Evolutionary conservation across 2,329 filamentous ascomycete species (phyloP).

Genomic region (Microsporum canis): DNA sequence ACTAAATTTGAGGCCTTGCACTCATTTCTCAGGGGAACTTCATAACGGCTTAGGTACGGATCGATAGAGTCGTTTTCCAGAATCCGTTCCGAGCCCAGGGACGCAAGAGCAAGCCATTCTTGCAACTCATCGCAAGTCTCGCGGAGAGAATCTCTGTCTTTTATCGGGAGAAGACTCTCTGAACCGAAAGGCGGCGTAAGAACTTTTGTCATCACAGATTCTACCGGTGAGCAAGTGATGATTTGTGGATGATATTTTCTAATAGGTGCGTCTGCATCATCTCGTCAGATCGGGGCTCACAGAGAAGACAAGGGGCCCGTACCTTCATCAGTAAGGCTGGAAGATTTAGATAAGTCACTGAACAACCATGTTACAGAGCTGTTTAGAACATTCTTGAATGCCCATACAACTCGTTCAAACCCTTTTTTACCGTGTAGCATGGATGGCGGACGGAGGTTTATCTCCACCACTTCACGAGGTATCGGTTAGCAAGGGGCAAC

Average conservation of each 20-base stretch:
- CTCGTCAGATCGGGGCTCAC: neutral
- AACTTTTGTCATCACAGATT: constrained; percentile 19
- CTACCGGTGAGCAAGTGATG: constrained; percentile 20
- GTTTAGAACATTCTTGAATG: constrained; percentile 64
- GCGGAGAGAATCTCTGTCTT: constrained; percentile 38
- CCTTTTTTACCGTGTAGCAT: constrained; percentile 78
- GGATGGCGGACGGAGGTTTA: constrained; percentile 59
- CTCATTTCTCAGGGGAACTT: constrained; percentile 24
- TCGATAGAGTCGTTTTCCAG: constrained; percentile 29
- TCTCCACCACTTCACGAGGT: constrained; percentile 52
- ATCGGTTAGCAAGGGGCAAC: neutral
- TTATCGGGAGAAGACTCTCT: constrained; percentile 14
- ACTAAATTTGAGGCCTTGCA: constrained; percentile 21
- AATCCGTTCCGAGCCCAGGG: constrained; percentile 33
- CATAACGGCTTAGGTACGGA: constrained; percentile 35
- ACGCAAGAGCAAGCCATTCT: constrained; percentile 53
- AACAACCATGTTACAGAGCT: constrained; percentile 66
- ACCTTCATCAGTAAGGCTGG: constrained; percentile 33
- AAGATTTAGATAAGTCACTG: constrained; percentile 42
- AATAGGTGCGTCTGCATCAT: constrained; percentile 24
- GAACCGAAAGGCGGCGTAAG: constrained; percentile 25
- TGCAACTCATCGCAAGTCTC: constrained; percentile 48
- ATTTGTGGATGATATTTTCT: constrained; percentile 30
- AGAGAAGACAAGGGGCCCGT: constrained; percentile 14
- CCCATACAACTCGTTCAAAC: constrained; percentile 67